Evolutionary conservation across 2,329 filamentous ascomycete genomes (phyloP), one percentile per base, ranked within the genome.

Genomic region (Fonsecaea pedrosoi): DNA sequence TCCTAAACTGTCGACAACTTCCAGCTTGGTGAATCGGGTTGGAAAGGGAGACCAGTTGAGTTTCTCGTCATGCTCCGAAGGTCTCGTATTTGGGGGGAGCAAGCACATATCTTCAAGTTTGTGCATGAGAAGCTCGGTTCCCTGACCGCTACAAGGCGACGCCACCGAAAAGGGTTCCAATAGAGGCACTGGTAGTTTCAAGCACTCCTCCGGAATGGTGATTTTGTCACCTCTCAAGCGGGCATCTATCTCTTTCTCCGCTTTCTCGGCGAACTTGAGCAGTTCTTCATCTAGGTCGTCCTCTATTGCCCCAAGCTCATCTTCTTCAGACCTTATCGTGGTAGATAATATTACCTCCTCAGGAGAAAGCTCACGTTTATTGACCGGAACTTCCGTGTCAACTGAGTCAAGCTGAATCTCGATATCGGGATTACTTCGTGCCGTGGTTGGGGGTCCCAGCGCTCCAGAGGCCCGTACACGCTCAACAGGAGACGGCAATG

Each of bases 41-140:
- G 60, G 54, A 45, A 70, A 56, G 12, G 60, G 60, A 10, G 35
- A 58, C 65, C 62, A 66, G 21, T 64, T 57, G 40, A 66, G 35
- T n/a, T 35, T 34, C 53, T 21, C 45, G 10, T 62, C 54, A 12
- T 48, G 18, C 34, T 62, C 30, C n/a, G 34, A 6, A 1, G 32
- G 18, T 25, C 42, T 30, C 21, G 13, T 4, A 8, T 34, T 25
- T 12, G 54, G 21, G 9, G 21, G 3, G 25, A 42, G 21, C 40
- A 62, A 12, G 54, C 13, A 21, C 10, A 45, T 38, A 12, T 32
- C 34, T 18, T 50, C 42, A 21, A 62, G 45, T 12, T 58, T 54
- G 15, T 42, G 8, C 18, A 30, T 48, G 15, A 66, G 40, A 32
- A 50, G 40, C 5, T 62, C 59, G 6, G 35, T 25, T 4, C 21